Conservation (phyloP, 768 basidiomycete genomes). For the Boletus vinaceobasis region DNA sequence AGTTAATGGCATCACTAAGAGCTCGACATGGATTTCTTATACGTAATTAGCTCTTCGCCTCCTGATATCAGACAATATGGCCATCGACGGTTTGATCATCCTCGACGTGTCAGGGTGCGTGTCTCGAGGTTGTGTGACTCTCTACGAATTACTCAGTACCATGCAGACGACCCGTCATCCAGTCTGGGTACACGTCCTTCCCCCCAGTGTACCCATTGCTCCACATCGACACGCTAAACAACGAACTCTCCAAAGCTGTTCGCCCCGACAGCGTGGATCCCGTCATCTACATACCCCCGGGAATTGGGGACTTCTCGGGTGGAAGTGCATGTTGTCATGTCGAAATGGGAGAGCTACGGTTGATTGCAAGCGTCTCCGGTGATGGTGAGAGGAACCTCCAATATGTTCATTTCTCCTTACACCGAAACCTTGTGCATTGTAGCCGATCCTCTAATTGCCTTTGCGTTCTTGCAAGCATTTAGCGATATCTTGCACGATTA, state of each 20-base stretch:
- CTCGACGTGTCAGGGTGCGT: slow-evolving; percentile 72
- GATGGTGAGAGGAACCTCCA: slow-evolving; percentile 52
- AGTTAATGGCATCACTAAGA: neutral
- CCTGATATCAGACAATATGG: slow-evolving; percentile 41
- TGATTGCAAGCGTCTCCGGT: slow-evolving; percentile 79
- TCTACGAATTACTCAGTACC: slow-evolving; percentile 2
- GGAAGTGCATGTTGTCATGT: slow-evolving; percentile 82
- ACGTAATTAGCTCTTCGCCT: neutral
- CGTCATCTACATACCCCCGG: slow-evolving; percentile 60
- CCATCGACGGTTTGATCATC: slow-evolving; percentile 79
- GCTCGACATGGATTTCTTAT: neutral
- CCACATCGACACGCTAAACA: slow-evolving; percentile 83
- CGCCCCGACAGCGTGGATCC: slow-evolving; percentile 63
- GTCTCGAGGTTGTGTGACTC: neutral
- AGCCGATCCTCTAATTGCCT: slow-evolving; percentile 90
- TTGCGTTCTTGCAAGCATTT: slow-evolving; percentile 85
- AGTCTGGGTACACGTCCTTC: slow-evolving; percentile 82
- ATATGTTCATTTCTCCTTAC: neutral
- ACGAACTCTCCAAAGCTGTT: slow-evolving; percentile 56
- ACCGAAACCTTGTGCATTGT: neutral
- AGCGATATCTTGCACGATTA: slow-evolving; percentile 82
- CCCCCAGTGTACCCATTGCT: slow-evolving; percentile 76
- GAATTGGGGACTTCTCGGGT: slow-evolving; percentile 39
- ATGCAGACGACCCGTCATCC: slow-evolving; percentile 74
- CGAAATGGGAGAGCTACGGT: slow-evolving; percentile 66